A percentile compares a stretch with the other conserved stretches of the same genome.
Evolutionary conservation across 345 rosid species (phyloP).

Genomic region (Eucalyptus fibrosa): DNA sequence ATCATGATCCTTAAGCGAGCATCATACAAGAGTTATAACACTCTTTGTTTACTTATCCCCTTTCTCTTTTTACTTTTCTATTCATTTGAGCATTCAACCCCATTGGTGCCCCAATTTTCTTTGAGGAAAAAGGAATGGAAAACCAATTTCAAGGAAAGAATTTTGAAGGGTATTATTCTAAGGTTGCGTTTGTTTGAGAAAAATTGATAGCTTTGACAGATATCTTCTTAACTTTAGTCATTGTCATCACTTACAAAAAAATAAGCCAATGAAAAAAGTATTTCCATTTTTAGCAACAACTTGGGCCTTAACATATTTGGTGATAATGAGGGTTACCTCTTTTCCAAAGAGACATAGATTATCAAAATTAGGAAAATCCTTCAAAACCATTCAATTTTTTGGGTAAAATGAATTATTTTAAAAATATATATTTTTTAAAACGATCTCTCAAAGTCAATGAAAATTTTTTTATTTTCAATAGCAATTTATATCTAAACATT

Average conservation of each 20-base stretch:
- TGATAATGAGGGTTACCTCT: background rate
- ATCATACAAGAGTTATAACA: too few species aligned
- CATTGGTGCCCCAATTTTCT: background rate
- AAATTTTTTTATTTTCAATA: background rate
- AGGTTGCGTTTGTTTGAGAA: background rate
- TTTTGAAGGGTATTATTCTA: background rate
- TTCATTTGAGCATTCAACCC: background rate
- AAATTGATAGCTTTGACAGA: background rate
- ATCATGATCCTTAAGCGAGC: accelerated
- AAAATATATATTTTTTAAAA: background rate
- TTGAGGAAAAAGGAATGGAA: background rate
- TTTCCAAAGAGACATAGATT: background rate
- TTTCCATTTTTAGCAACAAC: background rate
- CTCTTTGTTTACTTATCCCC: background rate
- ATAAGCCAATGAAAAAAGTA: background rate
- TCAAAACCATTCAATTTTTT: background rate
- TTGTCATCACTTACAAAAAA: background rate
- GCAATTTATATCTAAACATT: background rate
- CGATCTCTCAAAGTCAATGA: background rate
- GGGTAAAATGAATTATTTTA: accelerated
- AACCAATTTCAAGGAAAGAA: background rate
- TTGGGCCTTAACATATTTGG: background rate
- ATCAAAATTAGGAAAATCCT: background rate
- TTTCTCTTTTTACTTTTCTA: background rate
- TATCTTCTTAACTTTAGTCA: background rate